These are phyloP conservation scores for Malus hybrid DNA, from an alignment of 331 rosid species.

Conservation along the genomic window DNA sequence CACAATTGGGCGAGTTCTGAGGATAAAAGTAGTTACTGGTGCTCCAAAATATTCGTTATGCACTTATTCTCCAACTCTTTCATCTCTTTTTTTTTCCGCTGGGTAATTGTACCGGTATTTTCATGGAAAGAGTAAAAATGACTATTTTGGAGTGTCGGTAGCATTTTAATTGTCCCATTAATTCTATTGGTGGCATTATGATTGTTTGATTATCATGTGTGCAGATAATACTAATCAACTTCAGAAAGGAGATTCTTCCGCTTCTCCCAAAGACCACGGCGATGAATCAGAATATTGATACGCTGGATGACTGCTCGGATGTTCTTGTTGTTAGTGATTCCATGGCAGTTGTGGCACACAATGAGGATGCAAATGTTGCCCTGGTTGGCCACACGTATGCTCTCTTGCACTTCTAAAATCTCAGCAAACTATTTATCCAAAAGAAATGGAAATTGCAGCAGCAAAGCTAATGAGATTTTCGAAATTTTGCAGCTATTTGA, in stretches of 20 bases:
- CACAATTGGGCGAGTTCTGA: background rate
- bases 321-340: slow-evolving; percentile 59
- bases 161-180: background rate
- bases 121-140: too few species aligned
- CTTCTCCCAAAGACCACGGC: slow-evolving; percentile 43
- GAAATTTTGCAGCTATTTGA: slow-evolving; percentile 50
- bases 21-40: too few species aligned
- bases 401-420: background rate
- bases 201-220: slow-evolving; percentile 1
- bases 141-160: too few species aligned
- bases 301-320: slow-evolving; percentile 68
- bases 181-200: background rate
- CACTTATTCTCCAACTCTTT: too few species aligned
- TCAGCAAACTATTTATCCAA: too few species aligned
- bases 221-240: slow-evolving; percentile 69
- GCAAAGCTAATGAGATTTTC: too few species aligned
- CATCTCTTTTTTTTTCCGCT: too few species aligned
- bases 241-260: slow-evolving; percentile 76
- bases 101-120: too few species aligned
- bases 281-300: slow-evolving; percentile 7
- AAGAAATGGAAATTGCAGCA: too few species aligned
- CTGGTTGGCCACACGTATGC: slow-evolving; percentile 76
- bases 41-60: too few species aligned
- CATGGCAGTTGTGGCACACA: slow-evolving; percentile 75
- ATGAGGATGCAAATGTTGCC: slow-evolving; percentile 81